Conservation (phyloP, 2,329 filamentous ascomycete genomes). For the Fusarium cicatricum region DNA sequence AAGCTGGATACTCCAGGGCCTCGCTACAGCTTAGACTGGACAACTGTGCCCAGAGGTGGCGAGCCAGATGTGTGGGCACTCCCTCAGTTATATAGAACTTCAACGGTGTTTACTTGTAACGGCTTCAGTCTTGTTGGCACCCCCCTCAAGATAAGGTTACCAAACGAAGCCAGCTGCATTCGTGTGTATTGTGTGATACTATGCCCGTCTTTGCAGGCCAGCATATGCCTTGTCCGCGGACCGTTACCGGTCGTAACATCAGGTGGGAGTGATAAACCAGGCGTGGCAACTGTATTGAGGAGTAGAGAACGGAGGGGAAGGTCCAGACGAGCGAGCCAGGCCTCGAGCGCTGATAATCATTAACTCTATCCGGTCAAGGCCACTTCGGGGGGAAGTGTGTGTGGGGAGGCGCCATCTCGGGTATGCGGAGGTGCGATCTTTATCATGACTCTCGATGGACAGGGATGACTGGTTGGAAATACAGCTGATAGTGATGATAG, state of each 20-base stretch:
- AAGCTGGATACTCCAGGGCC: too few relatives aligned
- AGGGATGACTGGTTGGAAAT: too few relatives aligned
- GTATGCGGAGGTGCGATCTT: neutral
- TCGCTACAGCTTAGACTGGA: too few relatives aligned
- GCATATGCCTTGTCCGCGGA: too few relatives aligned
- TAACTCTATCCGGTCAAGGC: neutral
- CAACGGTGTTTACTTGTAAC: neutral
- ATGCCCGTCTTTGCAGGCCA: too few relatives aligned
- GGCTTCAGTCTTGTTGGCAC: neutral
- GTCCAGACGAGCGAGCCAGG: neutral
- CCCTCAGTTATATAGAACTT: neutral
- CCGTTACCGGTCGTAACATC: neutral
- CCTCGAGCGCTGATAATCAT: neutral
- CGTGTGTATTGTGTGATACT: too few relatives aligned
- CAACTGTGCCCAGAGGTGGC: neutral
- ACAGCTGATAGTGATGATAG: neutral
- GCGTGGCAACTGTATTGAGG: too few relatives aligned
- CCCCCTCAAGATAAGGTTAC: neutral
- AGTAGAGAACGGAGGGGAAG: neutral
- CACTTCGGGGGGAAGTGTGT: neutral
- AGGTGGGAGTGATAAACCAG: neutral
- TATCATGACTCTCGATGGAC: neutral
- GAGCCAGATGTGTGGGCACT: neutral
- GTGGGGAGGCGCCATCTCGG: neutral
- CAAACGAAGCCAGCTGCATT: neutral